Evolutionary conservation across 176 grass and related monocot genomes (phyloP).

Genomic region (Hordeum marinum): DNA sequence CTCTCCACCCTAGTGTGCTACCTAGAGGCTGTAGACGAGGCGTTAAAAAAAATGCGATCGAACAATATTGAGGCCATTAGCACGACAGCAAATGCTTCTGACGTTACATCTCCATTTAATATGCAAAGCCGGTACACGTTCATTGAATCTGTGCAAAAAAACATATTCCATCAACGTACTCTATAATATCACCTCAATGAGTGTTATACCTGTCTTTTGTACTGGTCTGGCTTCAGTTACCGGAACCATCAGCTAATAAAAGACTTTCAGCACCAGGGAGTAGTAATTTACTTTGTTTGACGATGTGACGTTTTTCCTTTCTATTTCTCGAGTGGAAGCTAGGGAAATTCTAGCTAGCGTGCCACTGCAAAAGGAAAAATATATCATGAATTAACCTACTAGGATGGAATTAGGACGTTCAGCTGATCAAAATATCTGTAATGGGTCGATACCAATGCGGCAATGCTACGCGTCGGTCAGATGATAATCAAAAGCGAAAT

Average conservation of each 20-base stretch:
- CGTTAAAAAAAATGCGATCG: background rate
- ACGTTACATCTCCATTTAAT: slow-evolving; percentile 32
- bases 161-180: slow-evolving; percentile 13
- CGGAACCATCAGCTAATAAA: background rate
- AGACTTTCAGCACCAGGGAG: background rate
- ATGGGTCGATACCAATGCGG: background rate
- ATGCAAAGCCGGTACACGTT: slow-evolving; percentile 27
- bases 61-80: background rate
- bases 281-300: background rate
- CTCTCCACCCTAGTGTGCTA: background rate
- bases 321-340: background rate
- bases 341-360: background rate
- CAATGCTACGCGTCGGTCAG: too few species aligned
- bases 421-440: background rate
- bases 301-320: background rate
- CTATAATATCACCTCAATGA: slow-evolving; percentile 25
- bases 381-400: background rate
- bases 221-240: slow-evolving; percentile 2
- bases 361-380: background rate
- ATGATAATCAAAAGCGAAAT: too few species aligned
- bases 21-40: background rate
- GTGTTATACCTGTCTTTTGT: slow-evolving; percentile 19
- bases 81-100: slow-evolving; percentile 9
- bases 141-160: slow-evolving; percentile 18
- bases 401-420: background rate